phyloP scores from a whole-genome alignment of 2,329 filamentous ascomycete species.

The Pestalotiopsis sp. region DNA sequence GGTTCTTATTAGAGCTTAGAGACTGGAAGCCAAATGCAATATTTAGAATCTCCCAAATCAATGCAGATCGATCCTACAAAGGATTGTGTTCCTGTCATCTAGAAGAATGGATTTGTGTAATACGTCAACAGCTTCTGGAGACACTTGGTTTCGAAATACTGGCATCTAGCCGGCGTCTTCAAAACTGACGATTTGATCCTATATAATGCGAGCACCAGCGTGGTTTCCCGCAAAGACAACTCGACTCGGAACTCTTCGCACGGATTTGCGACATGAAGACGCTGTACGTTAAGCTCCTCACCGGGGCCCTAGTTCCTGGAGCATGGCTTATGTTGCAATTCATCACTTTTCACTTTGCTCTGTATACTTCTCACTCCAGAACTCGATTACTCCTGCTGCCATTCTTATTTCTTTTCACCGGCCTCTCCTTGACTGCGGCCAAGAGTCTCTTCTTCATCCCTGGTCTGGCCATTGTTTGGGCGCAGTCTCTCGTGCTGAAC shows the following conservation, averaged over 20 bases:
- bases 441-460: not conserved
- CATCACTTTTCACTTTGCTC: not conserved
- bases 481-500: conserved; percentile 2
- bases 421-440: not conserved
- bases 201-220: not conserved
- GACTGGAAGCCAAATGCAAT: too few relatives aligned
- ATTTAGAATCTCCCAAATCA: not conserved
- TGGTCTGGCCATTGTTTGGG: conserved; percentile 7
- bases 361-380: not conserved
- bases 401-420: not conserved
- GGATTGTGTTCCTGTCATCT: not conserved
- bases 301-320: not conserved
- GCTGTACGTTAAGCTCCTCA: not conserved
- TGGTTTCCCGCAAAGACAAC: too few relatives aligned
- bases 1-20: too few relatives aligned
- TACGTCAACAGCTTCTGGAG: not conserved
- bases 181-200: not conserved
- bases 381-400: not conserved
- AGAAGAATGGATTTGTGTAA: not conserved
- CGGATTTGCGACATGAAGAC: not conserved
- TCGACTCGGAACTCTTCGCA: not conserved
- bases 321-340: not conserved
- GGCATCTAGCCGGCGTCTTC: too few relatives aligned
- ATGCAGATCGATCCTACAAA: too few relatives aligned
- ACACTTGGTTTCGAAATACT: not conserved